Conservation (phyloP, 1,139 yeast species). For the Hanseniaspora uvarum region DNA sequence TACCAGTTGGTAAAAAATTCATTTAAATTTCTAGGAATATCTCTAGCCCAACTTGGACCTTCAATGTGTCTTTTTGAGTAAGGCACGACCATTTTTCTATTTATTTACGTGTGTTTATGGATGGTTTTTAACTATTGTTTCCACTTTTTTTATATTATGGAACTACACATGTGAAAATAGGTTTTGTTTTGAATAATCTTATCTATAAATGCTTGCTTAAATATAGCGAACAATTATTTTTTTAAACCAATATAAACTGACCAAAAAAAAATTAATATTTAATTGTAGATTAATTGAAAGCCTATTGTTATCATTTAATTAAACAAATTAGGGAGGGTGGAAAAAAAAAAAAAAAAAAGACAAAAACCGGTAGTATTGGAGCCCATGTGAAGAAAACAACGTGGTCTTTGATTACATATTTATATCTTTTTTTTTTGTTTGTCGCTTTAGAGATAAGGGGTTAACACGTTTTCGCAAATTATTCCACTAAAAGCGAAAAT, state of each 20-base stretch:
- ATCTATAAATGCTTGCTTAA: background rate
- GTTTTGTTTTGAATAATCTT: background rate
- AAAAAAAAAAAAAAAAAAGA: background rate
- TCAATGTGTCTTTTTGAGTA: conserved; percentile 23
- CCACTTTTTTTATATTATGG: background rate
- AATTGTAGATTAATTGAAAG: background rate
- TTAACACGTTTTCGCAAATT: background rate
- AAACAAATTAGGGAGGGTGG: background rate
- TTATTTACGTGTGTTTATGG: background rate
- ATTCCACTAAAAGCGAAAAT: background rate
- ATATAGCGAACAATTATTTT: too few relatives aligned
- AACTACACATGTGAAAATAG: background rate
- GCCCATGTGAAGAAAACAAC: conserved; percentile 8
- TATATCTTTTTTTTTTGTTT: too few relatives aligned
- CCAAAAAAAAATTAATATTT: background rate
- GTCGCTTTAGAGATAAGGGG: background rate
- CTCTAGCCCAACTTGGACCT: conserved; percentile 34
- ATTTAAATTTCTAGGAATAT: conserved; percentile 37
- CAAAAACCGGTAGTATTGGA: too few relatives aligned
- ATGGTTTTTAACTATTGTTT: background rate
- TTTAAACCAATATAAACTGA: too few relatives aligned
- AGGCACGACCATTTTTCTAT: conserved; percentile 16
- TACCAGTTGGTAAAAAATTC: conserved; percentile 38
- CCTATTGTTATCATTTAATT: background rate
- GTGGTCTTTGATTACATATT: background rate